Conservation (phyloP, 2,329 filamentous ascomycete species). For the Clonostachys sp. region DNA sequence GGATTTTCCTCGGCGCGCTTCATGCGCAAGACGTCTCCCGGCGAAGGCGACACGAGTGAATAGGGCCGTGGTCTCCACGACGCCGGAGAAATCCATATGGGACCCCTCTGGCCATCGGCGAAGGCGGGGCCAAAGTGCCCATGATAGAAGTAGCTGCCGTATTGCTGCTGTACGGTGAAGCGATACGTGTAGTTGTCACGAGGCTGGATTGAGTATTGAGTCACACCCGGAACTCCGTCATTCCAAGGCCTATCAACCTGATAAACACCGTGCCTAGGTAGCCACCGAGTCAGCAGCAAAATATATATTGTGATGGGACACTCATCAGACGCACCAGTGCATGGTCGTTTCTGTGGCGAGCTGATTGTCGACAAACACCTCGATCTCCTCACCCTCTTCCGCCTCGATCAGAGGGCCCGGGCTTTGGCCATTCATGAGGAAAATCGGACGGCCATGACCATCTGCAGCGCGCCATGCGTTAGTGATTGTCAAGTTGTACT, state of each 20-base stretch:
- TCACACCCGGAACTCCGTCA: conserved; percentile 55
- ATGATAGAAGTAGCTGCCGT: conserved; percentile 59
- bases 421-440: conserved; percentile 54
- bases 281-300: background rate
- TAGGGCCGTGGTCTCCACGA: conserved; percentile 34
- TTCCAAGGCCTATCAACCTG: conserved; percentile 52
- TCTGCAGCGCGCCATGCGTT: conserved; percentile 33
- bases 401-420: conserved; percentile 57
- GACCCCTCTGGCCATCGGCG: conserved; percentile 55
- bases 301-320: too few relatives aligned
- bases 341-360: conserved; percentile 41
- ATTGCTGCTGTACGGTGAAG: conserved; percentile 44
- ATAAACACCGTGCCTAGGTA: conserved; percentile 30
- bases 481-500: conserved; percentile 17
- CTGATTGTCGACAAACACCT: conserved; percentile 38
- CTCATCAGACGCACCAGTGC: conserved; percentile 39
- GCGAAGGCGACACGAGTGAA: conserved; percentile 47
- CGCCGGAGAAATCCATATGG: conserved; percentile 43
- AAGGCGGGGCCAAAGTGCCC: conserved; percentile 50
- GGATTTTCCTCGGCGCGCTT: conserved; percentile 39
- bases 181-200: conserved; percentile 43
- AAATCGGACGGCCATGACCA: conserved; percentile 36
- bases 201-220: conserved; percentile 45
- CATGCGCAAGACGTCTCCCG: conserved; percentile 38
- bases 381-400: conserved; percentile 42